Base-by-base conservation (phyloP, 108 stramenopile species). In the Chaetoceros tenuissimus region DNA sequence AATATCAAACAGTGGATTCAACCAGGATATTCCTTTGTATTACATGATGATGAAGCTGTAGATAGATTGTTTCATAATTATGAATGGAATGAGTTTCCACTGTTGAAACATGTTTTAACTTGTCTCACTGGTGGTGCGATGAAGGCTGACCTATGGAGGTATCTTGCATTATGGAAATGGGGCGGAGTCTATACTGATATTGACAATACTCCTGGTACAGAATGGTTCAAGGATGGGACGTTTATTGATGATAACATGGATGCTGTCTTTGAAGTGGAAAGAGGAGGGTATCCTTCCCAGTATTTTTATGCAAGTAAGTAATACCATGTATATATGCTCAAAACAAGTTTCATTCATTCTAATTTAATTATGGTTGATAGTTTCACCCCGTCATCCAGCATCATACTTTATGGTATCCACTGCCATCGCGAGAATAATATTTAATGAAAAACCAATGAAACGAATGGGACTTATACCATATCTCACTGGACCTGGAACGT, bases 21-120 rank as follows among this genome's bases (percentile, higher is more conserved):
- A 45, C 60, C 57, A 31, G 72, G 52, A 18, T 66, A 82, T 53
- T 64, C 76, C 25, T 62, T 82, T 27, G 76, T 66, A 28, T 75
- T 84, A 24, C 82, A 88, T 55, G 80, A 84, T 50, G 86, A 88
- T 62, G 63, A 45, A 8, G 86, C 82, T 22, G 53, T 88, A 21
- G 45, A 82, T 44, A 53, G 67, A 18, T 62, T 87, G 13, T 50
- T 83, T 24, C 43, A 76, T 21, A n/a, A n/a, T n/a, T n/a, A n/a
- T n/a, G n/a, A n/a, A n/a, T n/a, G n/a, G n/a, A n/a, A n/a, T n/a
- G n/a, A 69, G 40, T 81, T 81, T 64, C 85, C 85, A 29, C 66
- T 68, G 22, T 24, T 87, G 27, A 73, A 77, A 27, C 34, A 62
- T 28, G 51, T 59, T 20, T 48, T 77, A 34, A 31, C 57, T 10